Evolutionary conservation across 2,329 filamentous ascomycete genomes (phyloP).

Genomic region (Thyridium curvatum): DNA sequence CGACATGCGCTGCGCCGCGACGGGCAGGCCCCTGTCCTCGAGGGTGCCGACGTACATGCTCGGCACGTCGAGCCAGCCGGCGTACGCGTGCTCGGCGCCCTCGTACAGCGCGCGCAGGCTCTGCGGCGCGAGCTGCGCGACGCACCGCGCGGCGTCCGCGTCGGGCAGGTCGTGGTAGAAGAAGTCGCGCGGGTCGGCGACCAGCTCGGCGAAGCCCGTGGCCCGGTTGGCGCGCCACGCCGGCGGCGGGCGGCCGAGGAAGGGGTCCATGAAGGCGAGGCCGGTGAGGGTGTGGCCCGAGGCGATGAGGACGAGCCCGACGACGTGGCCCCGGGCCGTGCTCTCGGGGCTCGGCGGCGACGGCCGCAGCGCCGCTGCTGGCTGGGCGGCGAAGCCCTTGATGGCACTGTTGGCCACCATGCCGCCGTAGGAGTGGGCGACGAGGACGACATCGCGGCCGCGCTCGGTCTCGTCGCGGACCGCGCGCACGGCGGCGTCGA

Average conservation of each 20-base stretch:
- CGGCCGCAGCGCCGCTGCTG: too few species aligned
- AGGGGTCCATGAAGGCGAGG: conserved; percentile 29
- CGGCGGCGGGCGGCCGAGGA: conserved; percentile 34
- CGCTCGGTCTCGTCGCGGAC: conserved; percentile 26
- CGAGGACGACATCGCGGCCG: conserved; percentile 36
- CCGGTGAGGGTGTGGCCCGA: conserved; percentile 34
- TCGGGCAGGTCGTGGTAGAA: conserved; percentile 44
- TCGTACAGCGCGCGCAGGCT: conserved; percentile 36
- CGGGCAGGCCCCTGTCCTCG: conserved; percentile 32
- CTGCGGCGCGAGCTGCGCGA: conserved; percentile 30
- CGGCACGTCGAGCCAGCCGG: conserved; percentile 41
- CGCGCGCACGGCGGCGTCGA: conserved; percentile 27
- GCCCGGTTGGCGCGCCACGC: conserved; percentile 28
- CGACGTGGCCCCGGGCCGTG: conserved; percentile 26
- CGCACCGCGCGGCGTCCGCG: conserved; percentile 35
- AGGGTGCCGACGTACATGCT: conserved; percentile 37
- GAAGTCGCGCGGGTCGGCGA: conserved; percentile 27
- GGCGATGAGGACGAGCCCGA: conserved; percentile 37
- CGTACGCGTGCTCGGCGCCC: conserved; percentile 34
- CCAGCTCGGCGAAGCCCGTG: conserved; percentile 34
- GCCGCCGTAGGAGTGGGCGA: conserved; percentile 43
- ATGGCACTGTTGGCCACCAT: conserved; percentile 37
- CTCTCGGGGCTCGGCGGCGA: conserved; percentile 2
- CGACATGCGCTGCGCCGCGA: conserved; percentile 27
- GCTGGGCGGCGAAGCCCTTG: conserved; percentile 24